Percentiles rank a stretch among this genome's conserved stretches.
Conservation (phyloP, 2,329 filamentous ascomycete genomes). For the Aspergillus persii region DNA sequence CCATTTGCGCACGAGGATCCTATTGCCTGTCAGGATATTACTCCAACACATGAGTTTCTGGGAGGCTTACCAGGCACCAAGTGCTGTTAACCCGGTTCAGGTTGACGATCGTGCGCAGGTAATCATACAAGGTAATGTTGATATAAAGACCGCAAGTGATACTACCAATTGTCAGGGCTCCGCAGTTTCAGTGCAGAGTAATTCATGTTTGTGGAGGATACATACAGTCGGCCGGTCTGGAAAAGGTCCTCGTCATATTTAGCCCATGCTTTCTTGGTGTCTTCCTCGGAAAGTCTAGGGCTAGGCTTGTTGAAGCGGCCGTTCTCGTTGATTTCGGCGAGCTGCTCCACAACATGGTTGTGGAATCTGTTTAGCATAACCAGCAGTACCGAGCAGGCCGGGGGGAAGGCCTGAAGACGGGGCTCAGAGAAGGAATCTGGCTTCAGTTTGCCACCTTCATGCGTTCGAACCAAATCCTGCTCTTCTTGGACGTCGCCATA, state of each 20-base stretch:
- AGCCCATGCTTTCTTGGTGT: constrained; percentile 53
- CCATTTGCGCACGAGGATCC: constrained; percentile 71
- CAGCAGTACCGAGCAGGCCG: constrained; percentile 67
- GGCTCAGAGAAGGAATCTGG: constrained; percentile 70
- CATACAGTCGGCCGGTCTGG: constrained; percentile 67
- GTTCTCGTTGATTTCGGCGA: constrained; percentile 83
- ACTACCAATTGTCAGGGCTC: constrained; percentile 22
- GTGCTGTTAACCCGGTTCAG: constrained; percentile 69
- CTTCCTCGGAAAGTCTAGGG: constrained; percentile 50
- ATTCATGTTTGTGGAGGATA: background rate
- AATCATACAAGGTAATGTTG: constrained; percentile 75
- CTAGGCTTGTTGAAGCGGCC: constrained; percentile 70
- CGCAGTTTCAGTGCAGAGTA: background rate
- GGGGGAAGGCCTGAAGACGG: constrained; percentile 67
- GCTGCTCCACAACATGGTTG: constrained; percentile 76
- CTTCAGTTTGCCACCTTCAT: constrained; percentile 69
- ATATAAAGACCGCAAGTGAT: constrained; percentile 73
- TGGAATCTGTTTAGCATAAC: constrained; percentile 77
- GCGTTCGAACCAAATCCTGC: constrained; percentile 56
- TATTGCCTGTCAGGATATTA: constrained; percentile 11
- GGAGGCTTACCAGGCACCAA: constrained; percentile 62
- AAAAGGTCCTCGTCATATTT: constrained; percentile 77
- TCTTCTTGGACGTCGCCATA: constrained; percentile 62
- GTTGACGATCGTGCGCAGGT: constrained; percentile 75
- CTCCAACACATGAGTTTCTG: background rate